Evolutionary conservation across 352 stramenopile genomes (phyloP).

Genomic region (Globisporangium spiculum): DNA sequence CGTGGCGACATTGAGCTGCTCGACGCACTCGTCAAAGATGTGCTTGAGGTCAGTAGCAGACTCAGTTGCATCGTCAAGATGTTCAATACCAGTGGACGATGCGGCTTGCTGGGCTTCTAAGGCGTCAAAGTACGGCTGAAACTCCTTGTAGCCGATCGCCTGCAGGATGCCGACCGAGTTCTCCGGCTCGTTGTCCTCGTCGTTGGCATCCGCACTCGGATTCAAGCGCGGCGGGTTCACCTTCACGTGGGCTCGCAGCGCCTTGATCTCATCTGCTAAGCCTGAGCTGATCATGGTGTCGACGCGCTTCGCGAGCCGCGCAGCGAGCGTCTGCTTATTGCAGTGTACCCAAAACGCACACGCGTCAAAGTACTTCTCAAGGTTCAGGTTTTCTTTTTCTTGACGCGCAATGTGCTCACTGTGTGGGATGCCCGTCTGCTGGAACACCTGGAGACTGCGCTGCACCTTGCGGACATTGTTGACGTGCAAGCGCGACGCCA

Average conservation of each 20-base stretch:
- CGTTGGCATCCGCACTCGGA: not conserved
- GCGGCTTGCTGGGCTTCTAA: slow-evolving; percentile 32
- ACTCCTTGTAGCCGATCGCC: slow-evolving; percentile 91
- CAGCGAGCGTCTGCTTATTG: slow-evolving; percentile 54
- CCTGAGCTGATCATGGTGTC: slow-evolving; percentile 79
- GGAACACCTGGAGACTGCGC: slow-evolving; percentile 81
- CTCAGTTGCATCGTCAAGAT: slow-evolving; percentile 3
- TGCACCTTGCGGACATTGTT: slow-evolving; percentile 87
- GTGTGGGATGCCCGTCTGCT: slow-evolving; percentile 73
- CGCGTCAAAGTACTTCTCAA: slow-evolving; percentile 73
- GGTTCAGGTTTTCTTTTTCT: slow-evolving; percentile 36
- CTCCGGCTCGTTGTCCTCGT: slow-evolving; percentile 27
- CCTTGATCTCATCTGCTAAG: slow-evolving; percentile 76
- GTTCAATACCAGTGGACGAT: not conserved
- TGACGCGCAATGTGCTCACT: slow-evolving; percentile 67
- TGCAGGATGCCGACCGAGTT: slow-evolving; percentile 77
- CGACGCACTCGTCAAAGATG: slow-evolving; percentile 61
- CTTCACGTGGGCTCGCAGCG: slow-evolving; percentile 44
- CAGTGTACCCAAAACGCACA: slow-evolving; percentile 86
- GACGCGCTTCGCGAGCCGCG: slow-evolving; percentile 68
- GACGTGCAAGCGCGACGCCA: slow-evolving; percentile 77
- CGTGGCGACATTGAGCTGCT: slow-evolving; percentile 77
- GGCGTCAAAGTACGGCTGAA: slow-evolving; percentile 77
- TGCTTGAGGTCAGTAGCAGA: slow-evolving; percentile 26
- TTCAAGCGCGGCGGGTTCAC: slow-evolving; percentile 41